phyloP scores from a whole-genome alignment of 2,329 filamentous ascomycete species.

The Onygenales sp. region DNA sequence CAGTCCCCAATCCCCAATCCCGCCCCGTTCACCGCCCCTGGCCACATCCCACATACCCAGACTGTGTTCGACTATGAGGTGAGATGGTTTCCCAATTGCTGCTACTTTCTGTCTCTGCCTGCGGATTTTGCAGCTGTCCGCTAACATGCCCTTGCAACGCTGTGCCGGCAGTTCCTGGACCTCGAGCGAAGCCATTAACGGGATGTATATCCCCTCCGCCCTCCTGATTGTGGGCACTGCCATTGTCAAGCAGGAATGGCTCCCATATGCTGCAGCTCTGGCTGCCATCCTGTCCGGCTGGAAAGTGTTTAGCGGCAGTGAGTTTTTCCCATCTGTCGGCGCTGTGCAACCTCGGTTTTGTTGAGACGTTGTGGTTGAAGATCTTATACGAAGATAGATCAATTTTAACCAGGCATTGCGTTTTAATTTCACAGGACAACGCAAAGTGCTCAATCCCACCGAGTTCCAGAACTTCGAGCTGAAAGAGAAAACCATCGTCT shows the following conservation, averaged over 20 bases:
- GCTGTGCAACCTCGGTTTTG: background rate
- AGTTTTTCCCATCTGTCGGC: conserved; percentile 28
- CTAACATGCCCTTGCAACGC: background rate
- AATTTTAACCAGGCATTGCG: background rate
- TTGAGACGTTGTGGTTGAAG: background rate
- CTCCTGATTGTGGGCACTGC: conserved; percentile 66
- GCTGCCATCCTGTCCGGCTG: conserved; percentile 57
- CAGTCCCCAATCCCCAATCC: no score
- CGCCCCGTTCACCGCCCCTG: no score
- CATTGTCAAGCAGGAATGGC: conserved; percentile 70
- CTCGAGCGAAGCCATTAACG: conserved; percentile 55
- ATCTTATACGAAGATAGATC: background rate
- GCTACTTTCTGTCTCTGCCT: background rate
- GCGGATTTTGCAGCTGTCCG: background rate
- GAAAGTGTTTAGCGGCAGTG: conserved; percentile 65
- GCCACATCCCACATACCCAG: no score
- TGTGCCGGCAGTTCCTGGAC: conserved; percentile 10
- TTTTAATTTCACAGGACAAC: conserved; percentile 46
- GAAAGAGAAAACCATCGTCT: conserved; percentile 88
- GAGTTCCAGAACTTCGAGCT: conserved; percentile 88
- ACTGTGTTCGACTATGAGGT: no score
- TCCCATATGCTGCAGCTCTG: conserved; percentile 59
- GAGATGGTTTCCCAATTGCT: no score
- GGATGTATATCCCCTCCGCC: conserved; percentile 73
- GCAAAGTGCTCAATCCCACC: conserved; percentile 77